Evolutionary conservation across 139 green algal genomes (phyloP), one percentile per base, ranked within the genome.

Genomic region (Coelastrella sp.): DNA sequence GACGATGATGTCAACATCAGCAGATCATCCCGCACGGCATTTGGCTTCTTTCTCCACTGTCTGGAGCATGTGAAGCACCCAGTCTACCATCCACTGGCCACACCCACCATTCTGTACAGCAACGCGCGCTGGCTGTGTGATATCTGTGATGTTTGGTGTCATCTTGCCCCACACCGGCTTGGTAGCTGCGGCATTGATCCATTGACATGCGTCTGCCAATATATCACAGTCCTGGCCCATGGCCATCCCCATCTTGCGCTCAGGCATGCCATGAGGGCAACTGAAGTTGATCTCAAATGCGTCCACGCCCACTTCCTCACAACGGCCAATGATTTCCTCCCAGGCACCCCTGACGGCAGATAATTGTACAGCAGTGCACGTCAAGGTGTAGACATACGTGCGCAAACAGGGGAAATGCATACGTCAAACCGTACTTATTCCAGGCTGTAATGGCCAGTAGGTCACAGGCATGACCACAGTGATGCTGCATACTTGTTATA

Each of bases 131-230:
- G 96, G 97, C 49, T 90, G 35, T 11, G 95, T 96, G 91, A 99
- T 98, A 88, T 99, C 97, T 6, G 98, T 99, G 82, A 99, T 96
- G 96, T 99, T 99, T 59, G 98, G 98, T 9, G 98, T 99, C 98
- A 99, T 99, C 94, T 99, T 99, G 87, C 97, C 96, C 98, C 98
- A 99, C 63, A 99, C 98, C 0, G 98, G 98, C 19, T 65, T 92
- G 17, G 85, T 98, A 57, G 98, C 93, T 22, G 93, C 94, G 0
- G 91, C 93, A 85, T 97, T 97, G 91, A 99, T 97, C 98, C 98
- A 99, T 35, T 91, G 90, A 87, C 96, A 98, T 66, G 99, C 97
- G 92, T 99, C 93, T n/a, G 83, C 74, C 86, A 95, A 76, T 78
- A 94, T 8, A 63, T 94, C 91, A 6, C 81, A 84, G 88, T 95